phyloP scores from a whole-genome alignment of 2,329 filamentous ascomycete genomes.

The Huntiella decipiens region DNA sequence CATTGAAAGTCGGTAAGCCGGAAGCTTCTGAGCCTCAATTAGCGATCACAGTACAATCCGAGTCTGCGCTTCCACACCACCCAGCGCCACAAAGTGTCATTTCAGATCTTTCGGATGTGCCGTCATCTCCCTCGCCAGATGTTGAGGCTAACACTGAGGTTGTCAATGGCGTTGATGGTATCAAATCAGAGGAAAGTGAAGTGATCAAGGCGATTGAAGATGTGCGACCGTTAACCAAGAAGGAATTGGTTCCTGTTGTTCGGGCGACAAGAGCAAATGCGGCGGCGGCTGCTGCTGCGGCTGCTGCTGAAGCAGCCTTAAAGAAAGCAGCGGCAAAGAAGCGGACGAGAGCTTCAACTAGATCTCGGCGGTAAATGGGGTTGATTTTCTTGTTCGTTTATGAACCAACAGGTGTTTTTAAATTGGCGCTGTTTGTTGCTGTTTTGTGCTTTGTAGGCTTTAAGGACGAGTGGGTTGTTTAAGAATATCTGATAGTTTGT shows the following conservation, averaged over 20 bases:
- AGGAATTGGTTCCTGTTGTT: not conserved
- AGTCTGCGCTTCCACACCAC: constrained; percentile 8
- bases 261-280: constrained; percentile 9
- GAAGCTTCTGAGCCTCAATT: not conserved
- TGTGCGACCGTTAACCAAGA: not conserved
- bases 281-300: constrained; percentile 3
- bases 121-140: constrained; percentile 3
- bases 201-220: constrained; percentile 1
- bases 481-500: constrained; percentile 1
- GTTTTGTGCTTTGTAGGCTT: not conserved
- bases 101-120: constrained; percentile 9
- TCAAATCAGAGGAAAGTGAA: not conserved
- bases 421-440: not conserved
- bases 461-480: not conserved
- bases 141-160: constrained; percentile 1
- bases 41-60: not conserved
- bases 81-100: constrained; percentile 8
- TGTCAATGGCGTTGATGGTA: not conserved
- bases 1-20: not conserved
- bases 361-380: constrained; percentile 11
- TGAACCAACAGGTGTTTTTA: not conserved
- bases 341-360: constrained; percentile 13
- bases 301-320: not conserved
- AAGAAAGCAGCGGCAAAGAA: constrained; percentile 11
- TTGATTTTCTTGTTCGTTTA: not conserved